phyloP scores from a whole-genome alignment of 2,329 filamentous ascomycete genomes.

The Pseudogymnoascus sp. region DNA sequence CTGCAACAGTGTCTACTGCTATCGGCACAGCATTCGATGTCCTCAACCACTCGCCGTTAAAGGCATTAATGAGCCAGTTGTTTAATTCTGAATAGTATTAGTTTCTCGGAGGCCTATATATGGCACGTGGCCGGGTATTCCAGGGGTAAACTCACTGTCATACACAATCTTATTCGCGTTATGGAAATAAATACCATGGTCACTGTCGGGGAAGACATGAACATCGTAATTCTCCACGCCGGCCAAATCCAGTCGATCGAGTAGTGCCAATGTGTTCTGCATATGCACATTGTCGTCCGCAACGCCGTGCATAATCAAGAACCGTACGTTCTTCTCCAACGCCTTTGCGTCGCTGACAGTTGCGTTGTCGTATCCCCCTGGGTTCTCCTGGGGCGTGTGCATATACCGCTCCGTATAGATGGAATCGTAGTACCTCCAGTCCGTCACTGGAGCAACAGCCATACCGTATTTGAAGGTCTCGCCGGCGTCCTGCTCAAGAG shows the following conservation, averaged over 20 bases:
- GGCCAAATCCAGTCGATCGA: constrained; percentile 77
- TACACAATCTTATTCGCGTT: constrained; percentile 87
- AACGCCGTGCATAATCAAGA: constrained; percentile 93
- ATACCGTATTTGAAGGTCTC: constrained; percentile 92
- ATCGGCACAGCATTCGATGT: constrained; percentile 26
- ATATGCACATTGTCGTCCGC: constrained; percentile 97
- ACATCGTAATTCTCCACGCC: constrained; percentile 91
- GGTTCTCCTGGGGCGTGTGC: constrained; percentile 83
- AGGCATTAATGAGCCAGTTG: constrained; percentile 93
- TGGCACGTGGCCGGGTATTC: background rate
- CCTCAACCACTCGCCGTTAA: constrained; percentile 86
- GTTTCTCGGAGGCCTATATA: constrained; percentile 14
- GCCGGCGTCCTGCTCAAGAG: constrained; percentile 82
- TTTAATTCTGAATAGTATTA: constrained; percentile 53
- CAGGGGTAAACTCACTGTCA: constrained; percentile 60
- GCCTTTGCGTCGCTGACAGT: constrained; percentile 67
- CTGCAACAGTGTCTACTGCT: constrained; percentile 19
- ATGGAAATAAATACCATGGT: constrained; percentile 93
- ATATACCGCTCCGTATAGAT: constrained; percentile 97
- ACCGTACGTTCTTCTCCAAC: constrained; percentile 69
- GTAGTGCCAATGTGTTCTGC: constrained; percentile 80
- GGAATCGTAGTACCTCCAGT: constrained; percentile 92
- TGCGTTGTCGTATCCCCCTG: constrained; percentile 64
- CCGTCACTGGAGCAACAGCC: constrained; percentile 96
- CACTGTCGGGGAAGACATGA: constrained; percentile 91